Evolutionary conservation across 2,329 filamentous ascomycete genomes (phyloP), one percentile per base, ranked within the genome.

Genomic region (Dothistroma pini): DNA sequence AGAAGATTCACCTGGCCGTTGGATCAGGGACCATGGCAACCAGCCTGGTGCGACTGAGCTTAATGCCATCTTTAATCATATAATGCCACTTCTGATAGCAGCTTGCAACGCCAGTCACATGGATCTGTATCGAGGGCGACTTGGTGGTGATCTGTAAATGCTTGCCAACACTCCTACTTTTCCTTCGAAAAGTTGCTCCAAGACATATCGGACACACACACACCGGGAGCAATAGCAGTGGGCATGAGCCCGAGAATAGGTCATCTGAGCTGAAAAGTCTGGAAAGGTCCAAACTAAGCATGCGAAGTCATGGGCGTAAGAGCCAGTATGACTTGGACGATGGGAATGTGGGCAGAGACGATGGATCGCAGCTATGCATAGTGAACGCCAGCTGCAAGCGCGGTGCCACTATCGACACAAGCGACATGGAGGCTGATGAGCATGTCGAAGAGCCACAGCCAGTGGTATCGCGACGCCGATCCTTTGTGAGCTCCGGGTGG

Each of bases 101-200:
- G 4, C 56, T 66, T 25, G 51, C 58, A 11, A 62, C 61, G 2
- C 63, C 61, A 2, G 57, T 61, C 8, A 62, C 51, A 6, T 66
- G 61, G 61, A 66, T 66, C 34, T 63, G 61, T 50, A 59, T 66
- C 48, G 63, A 66, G 48, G 63, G 53, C n/a, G 63, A 60, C 51
- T 59, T 66, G 31, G 59, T 66, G 29, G 57, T 63, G 19, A 63
- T 66, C 47, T 66, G 63, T 34, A 61, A 61, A 19, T 66, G 58
- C 25, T 50, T 66, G 1, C 63, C 63, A 14, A 60, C 62, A 47
- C 34, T 66, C 0, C 61, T 61, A 11, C 63, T 63, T 35, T 66
- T 63, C 59, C 56, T 63, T 54, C 59, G 57, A 29, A 61, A 66
- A 53, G 61, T 63, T 16, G 62, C 61, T 19, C 63, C 63, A n/a